Conservation (phyloP, 352 stramenopile genomes). For the Phytophthora kernoviae region DNA sequence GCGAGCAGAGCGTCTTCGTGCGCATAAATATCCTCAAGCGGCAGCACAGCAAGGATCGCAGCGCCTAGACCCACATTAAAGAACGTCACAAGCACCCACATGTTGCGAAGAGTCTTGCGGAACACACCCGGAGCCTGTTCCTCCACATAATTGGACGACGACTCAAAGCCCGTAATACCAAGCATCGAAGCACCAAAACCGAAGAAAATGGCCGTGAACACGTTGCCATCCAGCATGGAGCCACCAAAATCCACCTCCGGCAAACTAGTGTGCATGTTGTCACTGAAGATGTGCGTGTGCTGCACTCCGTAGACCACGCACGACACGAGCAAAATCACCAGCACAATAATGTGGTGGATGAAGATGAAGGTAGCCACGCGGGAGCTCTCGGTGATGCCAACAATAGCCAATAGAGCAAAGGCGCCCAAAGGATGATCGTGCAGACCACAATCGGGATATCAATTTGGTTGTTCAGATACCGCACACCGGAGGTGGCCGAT, state of each 20-base stretch:
- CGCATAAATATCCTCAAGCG: constrained; percentile 61
- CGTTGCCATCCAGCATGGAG: constrained; percentile 40
- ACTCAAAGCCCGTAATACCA: constrained; percentile 90
- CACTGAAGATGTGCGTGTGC: constrained; percentile 56
- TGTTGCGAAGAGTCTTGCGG: constrained; percentile 67
- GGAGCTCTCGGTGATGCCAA: constrained; percentile 83
- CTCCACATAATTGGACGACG: constrained; percentile 87
- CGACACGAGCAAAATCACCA: constrained; percentile 57
- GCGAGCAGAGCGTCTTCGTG: constrained; percentile 70
- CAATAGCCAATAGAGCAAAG: constrained; percentile 72
- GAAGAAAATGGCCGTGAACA: constrained; percentile 69
- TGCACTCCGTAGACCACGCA: constrained; percentile 60
- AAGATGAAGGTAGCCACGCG: constrained; percentile 86
- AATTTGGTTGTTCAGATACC: constrained; percentile 78
- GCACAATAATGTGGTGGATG: constrained; percentile 70
- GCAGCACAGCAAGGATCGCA: constrained; percentile 75
- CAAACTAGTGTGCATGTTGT: constrained; percentile 64
- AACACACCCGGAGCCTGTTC: constrained; percentile 85
- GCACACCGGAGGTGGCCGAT: constrained; percentile 71
- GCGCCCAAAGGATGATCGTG: constrained; percentile 63
- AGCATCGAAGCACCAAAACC: constrained; percentile 81
- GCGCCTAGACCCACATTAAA: constrained; percentile 85
- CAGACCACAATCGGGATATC: constrained; percentile 44
- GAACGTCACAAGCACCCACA: constrained; percentile 79
- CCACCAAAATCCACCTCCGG: constrained; percentile 64